Evolutionary conservation across 202 grass and related monocot species (phyloP).

Genomic region (Dendrocalamus latiflorus): DNA sequence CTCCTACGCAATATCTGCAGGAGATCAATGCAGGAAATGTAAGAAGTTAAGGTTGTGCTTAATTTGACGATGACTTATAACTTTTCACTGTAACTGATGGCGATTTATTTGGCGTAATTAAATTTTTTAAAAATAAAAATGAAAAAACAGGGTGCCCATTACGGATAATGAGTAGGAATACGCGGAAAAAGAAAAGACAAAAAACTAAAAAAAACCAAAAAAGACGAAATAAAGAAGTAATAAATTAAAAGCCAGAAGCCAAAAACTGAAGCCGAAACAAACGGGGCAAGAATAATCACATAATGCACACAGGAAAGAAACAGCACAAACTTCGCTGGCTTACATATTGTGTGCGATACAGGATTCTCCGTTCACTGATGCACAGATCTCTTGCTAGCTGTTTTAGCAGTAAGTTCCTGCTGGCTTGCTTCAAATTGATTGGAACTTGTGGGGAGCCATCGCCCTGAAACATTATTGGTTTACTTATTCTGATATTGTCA

Average conservation of each 20-base stretch:
- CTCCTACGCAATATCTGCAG: slow-evolving; percentile 73
- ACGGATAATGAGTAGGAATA: no score
- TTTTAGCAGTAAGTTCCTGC: slow-evolving; percentile 70
- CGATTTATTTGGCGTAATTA: no score
- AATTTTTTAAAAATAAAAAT: no score
- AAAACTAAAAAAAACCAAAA: no score
- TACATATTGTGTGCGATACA: slow-evolving; percentile 90
- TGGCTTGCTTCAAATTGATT: slow-evolving; percentile 66
- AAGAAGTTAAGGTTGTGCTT: background rate
- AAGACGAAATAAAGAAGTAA: no score
- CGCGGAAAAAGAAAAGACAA: no score
- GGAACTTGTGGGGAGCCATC: slow-evolving; percentile 25
- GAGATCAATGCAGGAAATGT: background rate
- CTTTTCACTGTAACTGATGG: no score
- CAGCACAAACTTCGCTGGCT: background rate
- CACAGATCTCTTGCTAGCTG: slow-evolving; percentile 80
- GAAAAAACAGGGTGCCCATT: no score
- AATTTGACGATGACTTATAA: no score
- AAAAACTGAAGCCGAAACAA: no score
- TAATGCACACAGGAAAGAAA: background rate
- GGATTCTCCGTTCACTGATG: slow-evolving; percentile 82
- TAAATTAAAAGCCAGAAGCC: no score
- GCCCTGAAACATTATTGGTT: slow-evolving; percentile 43
- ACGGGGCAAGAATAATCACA: background rate
- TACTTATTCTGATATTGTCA: background rate